These are phyloP conservation scores for Gossypium turneri DNA, from an alignment of 345 rosid species.

Conservation along the genomic window DNA sequence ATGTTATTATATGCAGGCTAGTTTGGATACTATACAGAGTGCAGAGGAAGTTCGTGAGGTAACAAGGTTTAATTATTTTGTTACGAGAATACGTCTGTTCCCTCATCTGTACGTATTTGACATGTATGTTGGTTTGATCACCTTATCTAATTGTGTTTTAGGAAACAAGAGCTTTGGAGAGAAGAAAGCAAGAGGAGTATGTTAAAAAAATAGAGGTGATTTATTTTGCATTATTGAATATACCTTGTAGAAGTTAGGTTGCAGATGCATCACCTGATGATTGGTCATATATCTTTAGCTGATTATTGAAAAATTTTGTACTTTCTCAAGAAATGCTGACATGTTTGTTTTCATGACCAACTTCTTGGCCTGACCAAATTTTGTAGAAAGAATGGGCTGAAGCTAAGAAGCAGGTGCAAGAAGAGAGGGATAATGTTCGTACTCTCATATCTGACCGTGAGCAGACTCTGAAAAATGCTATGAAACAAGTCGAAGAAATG, in stretches of 20 bases:
- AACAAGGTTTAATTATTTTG: constrained; percentile 4
- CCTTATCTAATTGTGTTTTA: constrained; percentile 16
- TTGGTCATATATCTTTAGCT: not conserved
- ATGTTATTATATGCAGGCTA: constrained; percentile 57
- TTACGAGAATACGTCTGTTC: not conserved
- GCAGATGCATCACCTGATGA: not conserved
- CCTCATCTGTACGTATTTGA: not conserved
- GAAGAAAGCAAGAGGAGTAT: constrained; percentile 76
- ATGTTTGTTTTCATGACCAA: not conserved
- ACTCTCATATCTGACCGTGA: constrained; percentile 60
- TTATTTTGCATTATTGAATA: not conserved
- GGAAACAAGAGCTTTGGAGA: constrained; percentile 83
- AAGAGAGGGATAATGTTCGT: constrained; percentile 68
- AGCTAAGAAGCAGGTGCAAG: constrained; percentile 83
- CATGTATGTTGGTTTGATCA: not conserved
- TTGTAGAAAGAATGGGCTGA: constrained; percentile 92
- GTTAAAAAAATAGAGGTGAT: constrained; percentile 65
- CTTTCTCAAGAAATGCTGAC: not conserved
- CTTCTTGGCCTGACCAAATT: constrained; percentile 8
- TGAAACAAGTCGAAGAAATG: constrained; percentile 84
- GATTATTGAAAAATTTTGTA: not conserved
- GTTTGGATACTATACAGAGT: constrained; percentile 80
- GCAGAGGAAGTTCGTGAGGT: constrained; percentile 92
- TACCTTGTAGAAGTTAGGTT: not conserved
- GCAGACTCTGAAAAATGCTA: constrained; percentile 60